Conservation (phyloP, 495 filamentous ascomycete genomes). For the Sordaria brevicollis region DNA sequence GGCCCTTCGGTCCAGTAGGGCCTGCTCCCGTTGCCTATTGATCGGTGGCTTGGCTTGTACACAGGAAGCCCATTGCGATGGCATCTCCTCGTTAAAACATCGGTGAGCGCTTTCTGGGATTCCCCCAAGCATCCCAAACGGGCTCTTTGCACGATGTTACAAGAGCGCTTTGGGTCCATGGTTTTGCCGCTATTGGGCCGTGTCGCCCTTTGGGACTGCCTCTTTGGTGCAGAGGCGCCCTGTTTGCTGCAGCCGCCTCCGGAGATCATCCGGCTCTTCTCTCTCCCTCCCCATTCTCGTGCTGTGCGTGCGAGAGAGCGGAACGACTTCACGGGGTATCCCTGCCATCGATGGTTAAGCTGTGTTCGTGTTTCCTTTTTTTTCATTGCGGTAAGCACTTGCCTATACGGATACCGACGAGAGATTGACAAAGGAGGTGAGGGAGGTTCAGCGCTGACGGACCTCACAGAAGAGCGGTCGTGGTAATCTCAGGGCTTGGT, state of each 20-base stretch:
- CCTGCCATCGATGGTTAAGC: not conserved
- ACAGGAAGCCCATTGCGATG: not conserved
- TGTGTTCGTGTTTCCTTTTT: not conserved
- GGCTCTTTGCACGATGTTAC: not conserved
- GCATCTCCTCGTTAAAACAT: not conserved
- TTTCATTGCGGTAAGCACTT: not conserved
- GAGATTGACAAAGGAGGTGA: not conserved
- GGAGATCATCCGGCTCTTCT: constrained; percentile 8
- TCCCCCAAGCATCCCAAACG: constrained; percentile 6
- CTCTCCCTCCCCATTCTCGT: constrained; percentile 3
- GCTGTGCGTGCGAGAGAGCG: not conserved
- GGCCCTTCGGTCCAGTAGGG: not conserved
- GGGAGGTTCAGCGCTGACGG: not conserved
- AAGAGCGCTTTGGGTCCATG: constrained; percentile 3
- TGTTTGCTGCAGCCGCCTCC: constrained; percentile 4
- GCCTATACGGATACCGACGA: not conserved
- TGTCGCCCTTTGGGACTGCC: constrained; percentile 4
- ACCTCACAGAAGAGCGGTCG: not conserved
- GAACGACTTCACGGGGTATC: constrained; percentile 2
- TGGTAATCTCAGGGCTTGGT: not conserved
- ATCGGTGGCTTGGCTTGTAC: not conserved
- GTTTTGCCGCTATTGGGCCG: constrained; percentile 9
- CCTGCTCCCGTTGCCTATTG: not conserved
- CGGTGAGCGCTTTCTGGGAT: not conserved
- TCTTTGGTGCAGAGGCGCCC: constrained; percentile 9